Evolutionary conservation across 2,329 filamentous ascomycete genomes (phyloP), one percentile per base, ranked within the genome.

Genomic region (Microcyclospora pomicola): DNA sequence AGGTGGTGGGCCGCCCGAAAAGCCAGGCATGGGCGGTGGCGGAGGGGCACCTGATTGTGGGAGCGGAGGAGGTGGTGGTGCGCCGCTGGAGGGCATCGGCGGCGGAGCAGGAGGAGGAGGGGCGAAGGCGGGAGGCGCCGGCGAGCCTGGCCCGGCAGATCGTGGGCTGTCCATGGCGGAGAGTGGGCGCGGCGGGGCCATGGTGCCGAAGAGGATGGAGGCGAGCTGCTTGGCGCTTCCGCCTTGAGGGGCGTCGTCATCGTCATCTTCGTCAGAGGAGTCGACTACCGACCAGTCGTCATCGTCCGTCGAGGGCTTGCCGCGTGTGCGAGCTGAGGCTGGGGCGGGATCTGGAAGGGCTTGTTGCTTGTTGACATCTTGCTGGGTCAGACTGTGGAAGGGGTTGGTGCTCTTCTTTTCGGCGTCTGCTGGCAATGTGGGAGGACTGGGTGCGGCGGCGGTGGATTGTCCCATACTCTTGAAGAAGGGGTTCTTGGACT

Each of bases 401-500:
- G 91, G 91, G 56, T 98, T 98, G 9, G 84, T 96, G n/a, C 83
- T 87, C 39, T 54, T 55, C 33, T 51, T 50, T 31, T 51, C 47
- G 14, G 46, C 56, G 34, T 67, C 55, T n/a, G n/a, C n/a, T n/a
- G n/a, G n/a, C n/a, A n/a, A n/a, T n/a, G n/a, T n/a, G n/a, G n/a
- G n/a, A 15, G 67, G 54, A 15, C 65, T 54, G 24, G 59, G 59
- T 13, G 56, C 46, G 30, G 59, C 48, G 30, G 61, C 55, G 27
- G 37, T 60, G 75, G 67, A 38, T 57, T 87, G 80, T 35, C 77
- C 78, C 69, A 92, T 77, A 65, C 87, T 91, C 61, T 81, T 84
- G 66, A 88, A 85, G 66, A 93, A 98, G 2, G 91, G 91, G 56
- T 96, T 96, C 59, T 83, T 88, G 52, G 85, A 94, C 61, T 93